Evolutionary conservation across 306 rosid species (phyloP), one percentile per base, ranked within the genome.

Genomic region (Acmispon strigosus): DNA sequence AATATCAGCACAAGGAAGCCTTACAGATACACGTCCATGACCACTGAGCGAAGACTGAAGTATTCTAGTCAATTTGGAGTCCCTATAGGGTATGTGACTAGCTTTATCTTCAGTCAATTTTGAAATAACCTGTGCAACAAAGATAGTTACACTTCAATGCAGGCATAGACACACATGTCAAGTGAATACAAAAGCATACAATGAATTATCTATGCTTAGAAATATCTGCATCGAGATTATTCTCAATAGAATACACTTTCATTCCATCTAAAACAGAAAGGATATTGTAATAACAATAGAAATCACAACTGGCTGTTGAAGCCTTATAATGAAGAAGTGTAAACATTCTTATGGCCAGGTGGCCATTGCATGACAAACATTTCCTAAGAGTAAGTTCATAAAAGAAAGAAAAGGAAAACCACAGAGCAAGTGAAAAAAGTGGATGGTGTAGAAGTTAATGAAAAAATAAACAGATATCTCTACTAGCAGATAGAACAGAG

Each of bases 21-120:
- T 89, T 87, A 95, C 99, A 85, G 99, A 95, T 69, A 91, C 87
- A 69, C 96, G 97, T 45, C 99, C 99, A 69, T 95, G 96, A 74
- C 99, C 99, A 60, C 99, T 91, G 74, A 95, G 89, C 3, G 99
- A 95, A 67, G 96, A 89, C 75, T 95, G 99, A 61, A 95, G 96
- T 49, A 95, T 82, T 82, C 99, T 88, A 66, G 99, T 95, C 84
- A 95, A 80, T 79, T 95, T 95, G 69, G 99, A 95, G 85, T 95
- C 99, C 73, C 99, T 74, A 67, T 95, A 95, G 42, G 99, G 99
- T 78, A 95, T 61, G 83, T 95, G 99, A 82, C 90, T 79, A 24
- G 99, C 91, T 84, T 74, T 85, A 47, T 73, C 89, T 77, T 95
- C 99, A 43, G 99, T 95, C 79, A 95, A 82, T 84, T 95, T 95